These are phyloP conservation scores for Mycosarcoma mackinlayi DNA, from an alignment of 1,284 basidiomycete species.

Conservation along the genomic window DNA sequence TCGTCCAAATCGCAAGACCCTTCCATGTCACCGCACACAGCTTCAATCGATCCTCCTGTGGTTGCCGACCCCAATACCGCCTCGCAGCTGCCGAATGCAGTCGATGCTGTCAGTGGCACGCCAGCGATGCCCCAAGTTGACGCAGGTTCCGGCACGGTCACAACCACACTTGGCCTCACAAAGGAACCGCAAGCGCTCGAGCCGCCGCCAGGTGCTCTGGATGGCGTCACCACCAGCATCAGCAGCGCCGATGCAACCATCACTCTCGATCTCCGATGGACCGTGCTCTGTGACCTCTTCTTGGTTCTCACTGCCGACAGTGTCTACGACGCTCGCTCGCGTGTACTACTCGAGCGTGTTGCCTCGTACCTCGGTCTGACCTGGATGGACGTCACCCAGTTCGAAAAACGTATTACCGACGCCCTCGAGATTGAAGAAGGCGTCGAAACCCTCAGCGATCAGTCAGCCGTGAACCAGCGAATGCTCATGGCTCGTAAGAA, in stretches of 20 bases:
- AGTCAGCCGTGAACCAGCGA: conserved; percentile 48
- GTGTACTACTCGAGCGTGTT: conserved; percentile 64
- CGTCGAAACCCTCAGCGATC: conserved; percentile 57
- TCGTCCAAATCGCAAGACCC: not conserved
- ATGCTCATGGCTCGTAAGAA: conserved; percentile 54
- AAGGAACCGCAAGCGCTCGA: conserved; percentile 55
- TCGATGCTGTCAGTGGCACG: conserved; percentile 22
- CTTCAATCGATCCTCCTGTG: conserved; percentile 7
- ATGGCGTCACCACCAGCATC: conserved; percentile 66
- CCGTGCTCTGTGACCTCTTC: conserved; percentile 67
- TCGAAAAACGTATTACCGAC: conserved; percentile 67
- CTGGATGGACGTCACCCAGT: conserved; percentile 68
- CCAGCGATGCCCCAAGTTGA: conserved; percentile 14
- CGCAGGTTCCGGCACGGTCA: conserved; percentile 22
- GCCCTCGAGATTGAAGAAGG: conserved; percentile 67
- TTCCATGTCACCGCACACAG: not conserved
- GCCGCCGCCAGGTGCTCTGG: conserved; percentile 57
- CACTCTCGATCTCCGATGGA: conserved; percentile 67
- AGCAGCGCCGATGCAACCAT: conserved; percentile 62
- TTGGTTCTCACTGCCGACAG: conserved; percentile 66
- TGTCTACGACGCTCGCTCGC: conserved; percentile 66
- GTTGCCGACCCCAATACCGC: conserved; percentile 64
- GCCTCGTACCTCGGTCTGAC: conserved; percentile 61
- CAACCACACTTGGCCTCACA: conserved; percentile 53
- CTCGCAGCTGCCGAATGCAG: conserved; percentile 48